Evolutionary conservation across 129 eudicot genomes (phyloP), one percentile per base, ranked within the genome.

Genomic region (Ambrosia trifida): DNA sequence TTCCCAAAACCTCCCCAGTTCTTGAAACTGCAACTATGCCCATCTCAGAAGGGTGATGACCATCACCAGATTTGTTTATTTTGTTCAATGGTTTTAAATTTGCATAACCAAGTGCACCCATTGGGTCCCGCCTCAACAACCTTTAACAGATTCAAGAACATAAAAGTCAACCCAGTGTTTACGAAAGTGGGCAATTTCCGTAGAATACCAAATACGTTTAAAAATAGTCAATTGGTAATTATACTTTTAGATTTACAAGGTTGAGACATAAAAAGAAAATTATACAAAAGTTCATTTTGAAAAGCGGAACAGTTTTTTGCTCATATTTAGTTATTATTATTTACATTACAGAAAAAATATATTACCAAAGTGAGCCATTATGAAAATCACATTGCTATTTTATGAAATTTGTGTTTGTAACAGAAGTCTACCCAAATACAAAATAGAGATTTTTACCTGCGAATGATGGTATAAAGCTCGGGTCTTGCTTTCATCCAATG

Each of bases 401-500:
- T 14, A 57, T 58, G 64, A n/a, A 58, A 31, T 44, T 14, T 59
- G 49, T 43, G 64, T 58, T 5, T 36, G 43, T 36, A 52, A 35
- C 19, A 35, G 32, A 35, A 35, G 18, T 57, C 31, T 33, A 58
- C 66, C 24, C 47, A 44, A 58, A 58, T 20, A 43, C 31, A 31
- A n/a, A 58, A 71, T 63, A 36, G 24, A 41, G 36, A 65, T 16
- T 33, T 24, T 71, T 80, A 89, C 98, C 98, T 93, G 83, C 96
- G 98, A 77, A 93, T 75, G 64, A 93, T 83, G 64, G 96, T 89
- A 64, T 93, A 93, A 10, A 93, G 87, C 75, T 93, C 98, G 6
- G 98, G 98, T 84, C 96, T 85, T 68, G 95, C 91, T 85, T 78
- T 93, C 98, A 93, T 93, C 98, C 98, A 93, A 67, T 87, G 88